Evolutionary conservation across 768 basidiomycete species (phyloP).

Genomic region (Suillus americanus): DNA sequence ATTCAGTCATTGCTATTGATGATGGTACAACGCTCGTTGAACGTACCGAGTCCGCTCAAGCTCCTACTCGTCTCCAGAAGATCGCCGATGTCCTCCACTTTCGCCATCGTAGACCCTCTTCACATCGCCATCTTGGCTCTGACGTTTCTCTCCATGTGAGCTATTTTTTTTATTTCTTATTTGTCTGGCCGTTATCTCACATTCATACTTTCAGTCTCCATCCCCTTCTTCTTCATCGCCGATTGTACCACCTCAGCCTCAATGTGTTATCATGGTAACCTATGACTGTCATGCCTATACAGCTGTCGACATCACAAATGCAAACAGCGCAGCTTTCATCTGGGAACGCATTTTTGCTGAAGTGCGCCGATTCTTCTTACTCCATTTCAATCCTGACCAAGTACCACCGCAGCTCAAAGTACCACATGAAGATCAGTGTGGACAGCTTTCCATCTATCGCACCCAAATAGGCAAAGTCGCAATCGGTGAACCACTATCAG

Average conservation of each 20-base stretch:
- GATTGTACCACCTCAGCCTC: constrained; percentile 32
- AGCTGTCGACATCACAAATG: constrained; percentile 68
- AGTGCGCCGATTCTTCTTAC: constrained; percentile 40
- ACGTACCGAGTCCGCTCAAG: constrained; percentile 27
- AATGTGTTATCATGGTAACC: constrained; percentile 61
- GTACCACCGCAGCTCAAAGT: constrained; percentile 61
- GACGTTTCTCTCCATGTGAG: constrained; percentile 22
- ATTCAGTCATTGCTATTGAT: constrained; percentile 37
- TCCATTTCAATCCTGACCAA: constrained; percentile 8
- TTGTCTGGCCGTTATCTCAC: constrained; percentile 10
- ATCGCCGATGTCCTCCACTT: constrained; percentile 25
- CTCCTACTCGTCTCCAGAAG: constrained; percentile 32
- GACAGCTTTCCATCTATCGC: constrained; percentile 75
- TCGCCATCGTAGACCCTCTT: constrained; percentile 28
- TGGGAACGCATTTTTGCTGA: constrained; percentile 81
- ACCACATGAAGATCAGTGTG: constrained; percentile 74
- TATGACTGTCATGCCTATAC: constrained; percentile 75
- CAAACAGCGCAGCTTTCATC: constrained; percentile 64
- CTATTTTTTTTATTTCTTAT: constrained; percentile 10
- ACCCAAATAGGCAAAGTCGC: constrained; percentile 84
- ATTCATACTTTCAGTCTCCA: constrained; percentile 23
- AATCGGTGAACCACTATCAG: constrained; percentile 68
- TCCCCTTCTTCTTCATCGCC: constrained; percentile 30
- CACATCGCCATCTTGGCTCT: constrained; percentile 21
- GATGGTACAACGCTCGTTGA: constrained; percentile 33